Evolutionary conservation across 139 green algal species (phyloP).

Genomic region (Volvox africanus): DNA sequence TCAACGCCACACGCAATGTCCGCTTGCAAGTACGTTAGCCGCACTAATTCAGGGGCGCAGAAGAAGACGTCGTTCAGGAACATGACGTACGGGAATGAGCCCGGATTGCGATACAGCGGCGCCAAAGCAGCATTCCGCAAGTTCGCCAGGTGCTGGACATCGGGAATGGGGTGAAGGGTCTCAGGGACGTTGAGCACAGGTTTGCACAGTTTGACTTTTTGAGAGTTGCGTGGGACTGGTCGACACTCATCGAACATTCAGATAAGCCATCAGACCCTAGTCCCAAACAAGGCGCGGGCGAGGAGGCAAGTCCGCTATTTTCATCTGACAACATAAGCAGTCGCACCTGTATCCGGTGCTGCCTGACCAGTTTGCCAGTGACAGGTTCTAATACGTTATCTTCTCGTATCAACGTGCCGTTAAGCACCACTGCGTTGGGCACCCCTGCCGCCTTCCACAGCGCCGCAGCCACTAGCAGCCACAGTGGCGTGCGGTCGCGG

Average conservation of each 20-base stretch:
- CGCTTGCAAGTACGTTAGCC: slow-evolving; percentile 11
- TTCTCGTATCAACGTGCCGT: slow-evolving; percentile 5
- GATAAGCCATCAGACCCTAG: too few species aligned
- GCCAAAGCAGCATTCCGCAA: slow-evolving; percentile 5
- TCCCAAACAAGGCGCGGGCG: too few species aligned
- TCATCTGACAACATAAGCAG: too few species aligned
- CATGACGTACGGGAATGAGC: neutral
- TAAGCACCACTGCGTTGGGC: slow-evolving; percentile 8
- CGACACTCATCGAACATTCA: too few species aligned
- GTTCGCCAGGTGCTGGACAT: neutral
- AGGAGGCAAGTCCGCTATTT: too few species aligned
- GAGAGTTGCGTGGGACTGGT: too few species aligned
- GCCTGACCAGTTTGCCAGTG: slow-evolving; percentile 1
- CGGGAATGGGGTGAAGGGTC: neutral
- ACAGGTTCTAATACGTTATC: neutral
- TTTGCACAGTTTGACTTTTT: too few species aligned
- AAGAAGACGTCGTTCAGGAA: slow-evolving; percentile 36
- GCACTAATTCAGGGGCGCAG: slow-evolving; percentile 17
- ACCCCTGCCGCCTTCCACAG: slow-evolving; percentile 14
- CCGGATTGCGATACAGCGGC: neutral
- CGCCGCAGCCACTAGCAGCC: slow-evolving; percentile 1
- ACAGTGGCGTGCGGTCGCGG: neutral
- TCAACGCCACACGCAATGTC: slow-evolving; percentile 24
- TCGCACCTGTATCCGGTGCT: slow-evolving; percentile 24
- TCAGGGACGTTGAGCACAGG: too few species aligned